Percentiles rank a stretch among this genome's conserved stretches.
These are phyloP conservation scores for Elsinoe arachidis DNA, from an alignment of 2,329 filamentous ascomycete genomes.

Conservation along the genomic window DNA sequence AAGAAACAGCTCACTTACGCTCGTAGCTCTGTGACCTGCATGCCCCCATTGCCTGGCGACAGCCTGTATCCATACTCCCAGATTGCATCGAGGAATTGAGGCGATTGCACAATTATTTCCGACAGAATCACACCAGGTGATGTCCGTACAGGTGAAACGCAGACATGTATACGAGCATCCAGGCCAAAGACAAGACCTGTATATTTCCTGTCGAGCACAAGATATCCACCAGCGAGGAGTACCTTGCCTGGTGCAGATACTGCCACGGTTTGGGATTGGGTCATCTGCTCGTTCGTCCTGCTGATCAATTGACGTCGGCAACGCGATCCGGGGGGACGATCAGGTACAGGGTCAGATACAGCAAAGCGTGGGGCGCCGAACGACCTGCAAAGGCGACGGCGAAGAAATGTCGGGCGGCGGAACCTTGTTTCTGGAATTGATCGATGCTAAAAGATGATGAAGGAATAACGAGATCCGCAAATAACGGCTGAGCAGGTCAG, in stretches of 20 bases:
- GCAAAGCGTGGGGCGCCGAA: neutral
- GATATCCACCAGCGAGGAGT: conserved; percentile 85
- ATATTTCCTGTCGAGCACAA: conserved; percentile 81
- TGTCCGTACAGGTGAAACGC: conserved; percentile 48
- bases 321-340: conserved; percentile 8
- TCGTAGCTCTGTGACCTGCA: conserved; percentile 69
- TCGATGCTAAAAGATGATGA: neutral
- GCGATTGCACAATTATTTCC: conserved; percentile 79
- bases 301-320: conserved; percentile 8
- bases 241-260: conserved; percentile 96
- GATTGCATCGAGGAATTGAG: conserved; percentile 77
- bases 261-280: conserved; percentile 21
- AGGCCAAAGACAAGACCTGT: conserved; percentile 63
- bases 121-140: conserved; percentile 52
- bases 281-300: conserved; percentile 14
- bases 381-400: neutral
- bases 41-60: conserved; percentile 63
- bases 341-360: conserved; percentile 10
- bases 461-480: neutral
- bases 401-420: neutral
- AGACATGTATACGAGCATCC: conserved; percentile 54
- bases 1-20: conserved; percentile 50
- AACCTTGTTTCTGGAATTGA: neutral
- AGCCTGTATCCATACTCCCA: conserved; percentile 81
- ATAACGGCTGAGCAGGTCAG: conserved; percentile 4